These are phyloP conservation scores for Santalum album DNA, from an alignment of 164 flowering plant genomes.

Conservation along the genomic window DNA sequence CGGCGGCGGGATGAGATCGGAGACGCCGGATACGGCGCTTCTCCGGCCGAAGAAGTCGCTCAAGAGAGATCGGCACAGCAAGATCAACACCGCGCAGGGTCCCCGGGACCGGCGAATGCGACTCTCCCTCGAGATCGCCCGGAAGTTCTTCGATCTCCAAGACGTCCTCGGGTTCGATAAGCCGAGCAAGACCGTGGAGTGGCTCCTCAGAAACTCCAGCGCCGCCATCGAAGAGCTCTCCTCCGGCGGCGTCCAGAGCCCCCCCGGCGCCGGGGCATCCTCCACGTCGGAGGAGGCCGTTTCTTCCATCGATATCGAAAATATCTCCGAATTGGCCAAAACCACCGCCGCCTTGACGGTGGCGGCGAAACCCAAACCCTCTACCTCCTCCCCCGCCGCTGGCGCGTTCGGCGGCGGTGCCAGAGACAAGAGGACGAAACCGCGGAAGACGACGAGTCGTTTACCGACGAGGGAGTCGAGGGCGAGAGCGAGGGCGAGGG, in stretches of 20 bases:
- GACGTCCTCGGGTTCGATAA: slow-evolving; percentile 63
- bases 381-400: too few species aligned
- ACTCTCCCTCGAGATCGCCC: slow-evolving; percentile 61
- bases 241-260: slow-evolving; percentile 4
- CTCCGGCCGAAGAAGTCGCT: slow-evolving; percentile 15
- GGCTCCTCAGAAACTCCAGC: slow-evolving; percentile 48
- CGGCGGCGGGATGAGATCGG: not conserved
- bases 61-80: slow-evolving; percentile 68
- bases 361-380: slow-evolving; percentile 8
- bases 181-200: slow-evolving; percentile 68
- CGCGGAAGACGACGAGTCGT: slow-evolving; percentile 7
- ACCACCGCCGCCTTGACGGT: slow-evolving; percentile 16
- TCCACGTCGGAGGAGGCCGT: slow-evolving; percentile 38
- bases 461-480: slow-evolving; percentile 32
- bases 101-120: slow-evolving; percentile 73
- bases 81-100: slow-evolving; percentile 64
- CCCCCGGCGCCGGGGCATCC: too few species aligned
- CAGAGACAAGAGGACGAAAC: slow-evolving; percentile 15
- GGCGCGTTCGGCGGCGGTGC: not conserved
- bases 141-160: slow-evolving; percentile 54
- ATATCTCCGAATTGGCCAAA: not conserved
- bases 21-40: not conserved
- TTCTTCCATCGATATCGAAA: too few species aligned
- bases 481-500: slow-evolving; percentile 49
- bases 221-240: slow-evolving; percentile 43